Conservation (phyloP, 495 filamentous ascomycete genomes). For the Xylaria castorea region DNA sequence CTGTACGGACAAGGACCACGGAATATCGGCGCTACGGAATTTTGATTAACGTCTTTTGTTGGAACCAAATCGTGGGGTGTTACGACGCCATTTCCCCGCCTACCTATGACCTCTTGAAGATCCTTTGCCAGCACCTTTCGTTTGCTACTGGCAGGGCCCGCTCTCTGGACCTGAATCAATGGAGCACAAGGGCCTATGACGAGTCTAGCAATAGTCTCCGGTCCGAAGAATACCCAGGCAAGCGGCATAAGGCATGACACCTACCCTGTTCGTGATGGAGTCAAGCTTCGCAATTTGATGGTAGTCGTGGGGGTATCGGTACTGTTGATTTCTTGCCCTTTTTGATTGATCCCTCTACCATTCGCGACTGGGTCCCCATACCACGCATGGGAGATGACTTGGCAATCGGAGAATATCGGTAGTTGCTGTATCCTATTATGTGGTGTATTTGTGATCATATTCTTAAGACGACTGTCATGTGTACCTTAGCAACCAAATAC, state of each 20-base stretch:
- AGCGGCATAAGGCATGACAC: slow-evolving; percentile 6
- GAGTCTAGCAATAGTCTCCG: slow-evolving; percentile 22
- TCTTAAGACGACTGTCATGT: neutral
- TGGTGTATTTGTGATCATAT: slow-evolving; percentile 10
- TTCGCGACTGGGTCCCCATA: neutral
- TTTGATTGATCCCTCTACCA: neutral
- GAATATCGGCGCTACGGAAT: slow-evolving; percentile 24
- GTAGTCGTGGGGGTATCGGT: slow-evolving; percentile 10
- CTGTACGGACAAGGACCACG: neutral
- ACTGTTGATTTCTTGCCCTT: slow-evolving; percentile 1
- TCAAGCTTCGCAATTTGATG: neutral
- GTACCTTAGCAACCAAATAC: neutral
- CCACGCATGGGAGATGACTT: slow-evolving; percentile 5
- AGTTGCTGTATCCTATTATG: neutral
- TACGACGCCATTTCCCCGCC: slow-evolving; percentile 13
- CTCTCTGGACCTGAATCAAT: slow-evolving; percentile 1
- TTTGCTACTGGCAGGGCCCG: slow-evolving; percentile 1
- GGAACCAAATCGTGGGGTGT: slow-evolving; percentile 22
- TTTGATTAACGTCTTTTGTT: slow-evolving; percentile 9
- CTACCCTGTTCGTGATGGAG: slow-evolving; percentile 11
- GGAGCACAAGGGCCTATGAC: slow-evolving; percentile 1
- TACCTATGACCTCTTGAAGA: neutral
- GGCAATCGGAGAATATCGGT: slow-evolving; percentile 5
- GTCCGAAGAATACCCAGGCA: slow-evolving; percentile 15
- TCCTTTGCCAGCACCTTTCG: neutral